Evolutionary conservation across 148 eudicot genomes (phyloP), one percentile per base, ranked within the genome.

Genomic region (Rhododendron williamsianum): DNA sequence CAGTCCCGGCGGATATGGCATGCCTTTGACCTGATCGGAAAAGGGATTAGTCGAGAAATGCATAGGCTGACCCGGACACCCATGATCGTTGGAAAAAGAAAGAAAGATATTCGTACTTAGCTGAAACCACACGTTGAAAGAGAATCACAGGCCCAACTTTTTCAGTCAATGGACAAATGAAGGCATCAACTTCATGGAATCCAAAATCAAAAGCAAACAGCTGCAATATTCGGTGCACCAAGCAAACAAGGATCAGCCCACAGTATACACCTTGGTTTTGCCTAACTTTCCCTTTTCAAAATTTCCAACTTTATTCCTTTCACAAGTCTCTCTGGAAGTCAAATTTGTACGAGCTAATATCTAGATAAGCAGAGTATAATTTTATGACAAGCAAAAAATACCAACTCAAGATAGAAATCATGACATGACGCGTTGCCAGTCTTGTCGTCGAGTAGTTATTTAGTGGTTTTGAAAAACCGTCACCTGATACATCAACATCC

Each of bases 91-190:
- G 1, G 11, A 67, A 19, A 67, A 35, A 74, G 41, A 35, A 30
- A 54, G 16, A 81, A 83, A 71, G 79, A 84, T 69, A 84, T 76
- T 84, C 86, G 86, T 33, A 0, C 81, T 84, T 38, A 38, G 52
- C 86, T 35, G 19, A 54, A 74, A 76, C 85, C 81, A 54, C 41
- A 35, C 81, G 7, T 52, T 21, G 19, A 10, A 10, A 52, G 81
- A 36, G 85, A 74, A 84, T 52, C 81, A 58, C 65, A 3, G 51
- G 51, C 27, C 35, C 78, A 51, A 73, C 67, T 35, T 73, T 74
- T 25, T 43, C 52, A 35, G 85, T 71, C 48, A 71, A 71, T 72
- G 13, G 33, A 73, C 15, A 38, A 43, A 12, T 8, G 10, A 83
- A 71, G 63, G 65, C 46, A 83, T 69, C 43, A 13, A n/a, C 76